Conservation (phyloP, 176 grass and related monocot species). For the Avena insularis region DNA sequence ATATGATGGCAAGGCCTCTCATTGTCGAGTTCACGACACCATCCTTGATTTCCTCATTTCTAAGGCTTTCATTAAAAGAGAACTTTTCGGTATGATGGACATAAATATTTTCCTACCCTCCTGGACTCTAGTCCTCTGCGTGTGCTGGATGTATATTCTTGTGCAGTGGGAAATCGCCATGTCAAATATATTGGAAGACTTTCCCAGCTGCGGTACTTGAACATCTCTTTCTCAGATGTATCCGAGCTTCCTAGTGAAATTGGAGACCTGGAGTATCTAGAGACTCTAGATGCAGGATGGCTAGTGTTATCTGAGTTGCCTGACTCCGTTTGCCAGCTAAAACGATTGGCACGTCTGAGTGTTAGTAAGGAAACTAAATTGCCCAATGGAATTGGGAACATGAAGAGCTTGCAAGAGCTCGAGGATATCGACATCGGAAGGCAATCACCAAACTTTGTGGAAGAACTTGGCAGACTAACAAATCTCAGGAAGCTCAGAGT, state of each 20-base stretch:
- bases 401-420: background rate
- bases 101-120: background rate
- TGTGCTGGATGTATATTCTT: background rate
- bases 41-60: background rate
- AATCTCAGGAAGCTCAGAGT: background rate
- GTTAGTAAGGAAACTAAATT: background rate
- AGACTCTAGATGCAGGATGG: background rate
- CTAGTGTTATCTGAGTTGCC: background rate
- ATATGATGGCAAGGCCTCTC: background rate
- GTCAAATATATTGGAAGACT: constrained; percentile 23
- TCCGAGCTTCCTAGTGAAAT: constrained; percentile 13
- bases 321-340: background rate
- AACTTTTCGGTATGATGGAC: background rate
- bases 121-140: background rate
- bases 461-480: constrained; percentile 1
- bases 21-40: background rate
- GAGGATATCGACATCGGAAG: background rate
- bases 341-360: background rate
- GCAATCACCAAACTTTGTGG: background rate
- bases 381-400: background rate
- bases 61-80: too few species aligned
- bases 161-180: background rate
- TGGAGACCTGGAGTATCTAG: constrained; percentile 2
- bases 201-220: constrained; percentile 25
- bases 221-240: background rate